phyloP scores from a whole-genome alignment of 225 moss, liverwort and hornwort genomes.

The Straminergon stramineum region DNA sequence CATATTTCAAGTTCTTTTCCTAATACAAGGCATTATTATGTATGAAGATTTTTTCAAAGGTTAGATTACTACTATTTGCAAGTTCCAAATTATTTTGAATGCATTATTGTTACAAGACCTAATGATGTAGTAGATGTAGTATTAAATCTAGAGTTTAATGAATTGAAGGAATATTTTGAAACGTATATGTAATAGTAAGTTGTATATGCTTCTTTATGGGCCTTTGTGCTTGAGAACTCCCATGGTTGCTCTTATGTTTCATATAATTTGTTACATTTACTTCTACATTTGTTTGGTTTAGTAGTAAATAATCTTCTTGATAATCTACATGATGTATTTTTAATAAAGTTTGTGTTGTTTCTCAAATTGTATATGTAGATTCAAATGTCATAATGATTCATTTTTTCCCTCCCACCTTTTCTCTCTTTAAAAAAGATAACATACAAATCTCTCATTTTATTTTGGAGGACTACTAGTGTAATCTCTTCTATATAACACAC shows the following conservation, averaged over 20 bases:
- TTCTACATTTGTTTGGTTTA: no score
- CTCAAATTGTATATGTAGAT: no score
- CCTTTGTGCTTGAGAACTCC: neutral
- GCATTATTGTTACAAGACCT: neutral
- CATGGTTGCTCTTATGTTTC: neutral
- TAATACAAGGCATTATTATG: neutral
- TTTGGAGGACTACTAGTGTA: no score
- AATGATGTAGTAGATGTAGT: neutral
- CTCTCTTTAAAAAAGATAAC: no score
- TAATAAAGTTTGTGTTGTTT: no score
- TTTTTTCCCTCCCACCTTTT: no score
- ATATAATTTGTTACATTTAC: accelerated
- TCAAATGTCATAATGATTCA: no score
- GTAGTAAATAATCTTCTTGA: no score
- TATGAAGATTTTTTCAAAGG: neutral
- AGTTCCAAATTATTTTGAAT: neutral
- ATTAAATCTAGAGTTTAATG: neutral
- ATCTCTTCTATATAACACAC: no score
- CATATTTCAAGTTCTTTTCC: neutral
- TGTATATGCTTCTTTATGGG: no score
- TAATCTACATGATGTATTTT: accelerated
- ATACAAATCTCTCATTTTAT: no score
- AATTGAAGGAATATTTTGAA: neutral
- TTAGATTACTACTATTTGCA: neutral
- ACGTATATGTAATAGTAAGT: neutral